Evolutionary conservation across 2,329 filamentous ascomycete genomes (phyloP).

Genomic region (Botrytis squamosa): DNA sequence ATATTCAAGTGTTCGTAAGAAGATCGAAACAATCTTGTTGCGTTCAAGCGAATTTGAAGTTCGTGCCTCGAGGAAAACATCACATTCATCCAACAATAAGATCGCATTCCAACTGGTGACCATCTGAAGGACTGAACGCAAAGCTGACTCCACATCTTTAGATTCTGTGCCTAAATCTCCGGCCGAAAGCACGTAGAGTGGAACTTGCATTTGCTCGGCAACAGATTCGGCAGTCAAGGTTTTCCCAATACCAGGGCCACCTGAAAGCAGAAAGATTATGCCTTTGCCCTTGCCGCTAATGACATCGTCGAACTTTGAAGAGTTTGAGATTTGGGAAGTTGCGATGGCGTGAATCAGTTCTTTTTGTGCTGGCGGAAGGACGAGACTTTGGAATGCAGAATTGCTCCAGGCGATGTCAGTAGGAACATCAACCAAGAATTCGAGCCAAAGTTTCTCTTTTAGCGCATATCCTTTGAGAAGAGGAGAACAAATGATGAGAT

Average conservation of each 20-base stretch:
- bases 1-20: slow-evolving; percentile 42
- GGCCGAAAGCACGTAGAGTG: slow-evolving; percentile 40
- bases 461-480: not conserved
- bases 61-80: slow-evolving; percentile 51
- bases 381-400: slow-evolving; percentile 50
- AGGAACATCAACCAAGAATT: slow-evolving; percentile 43
- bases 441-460: not conserved
- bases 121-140: slow-evolving; percentile 65
- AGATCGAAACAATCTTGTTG: slow-evolving; percentile 44
- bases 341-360: slow-evolving; percentile 52
- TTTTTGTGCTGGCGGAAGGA: slow-evolving; percentile 51
- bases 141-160: slow-evolving; percentile 29
- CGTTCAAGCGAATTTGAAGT: slow-evolving; percentile 40
- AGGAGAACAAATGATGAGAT: not conserved
- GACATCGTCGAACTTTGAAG: slow-evolving; percentile 49
- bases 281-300: slow-evolving; percentile 53
- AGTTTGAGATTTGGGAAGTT: slow-evolving; percentile 46
- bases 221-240: slow-evolving; percentile 31
- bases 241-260: slow-evolving; percentile 50
- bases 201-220: slow-evolving; percentile 30
- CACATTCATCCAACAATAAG: slow-evolving; percentile 69
- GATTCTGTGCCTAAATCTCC: slow-evolving; percentile 49
- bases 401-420: slow-evolving; percentile 48
- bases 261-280: slow-evolving; percentile 50
- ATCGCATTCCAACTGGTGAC: slow-evolving; percentile 72